Evolutionary conservation across 2,329 filamentous ascomycete genomes (phyloP), one percentile per base, ranked within the genome.

Genomic region (Leptographium galeiforme): DNA sequence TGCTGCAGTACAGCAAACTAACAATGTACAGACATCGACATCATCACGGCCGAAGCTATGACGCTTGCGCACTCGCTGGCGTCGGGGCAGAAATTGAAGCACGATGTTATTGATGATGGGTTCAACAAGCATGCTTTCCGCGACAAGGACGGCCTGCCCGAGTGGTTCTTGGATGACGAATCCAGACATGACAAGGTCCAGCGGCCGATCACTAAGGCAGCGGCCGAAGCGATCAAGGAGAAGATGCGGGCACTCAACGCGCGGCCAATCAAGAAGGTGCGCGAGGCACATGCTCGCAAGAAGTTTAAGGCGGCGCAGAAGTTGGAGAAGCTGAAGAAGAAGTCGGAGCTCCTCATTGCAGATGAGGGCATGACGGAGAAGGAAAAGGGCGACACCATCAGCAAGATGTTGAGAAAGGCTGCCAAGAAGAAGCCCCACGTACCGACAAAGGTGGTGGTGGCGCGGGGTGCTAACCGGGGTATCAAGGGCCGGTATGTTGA

Each of bases 41-140:
- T 98, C 63, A 95, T 97, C 64, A 98, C 93, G n/a, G 93, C 89
- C 6, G 93, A 98, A 73, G 93, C 94, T 58, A 98, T 98, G 93
- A 94, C 91, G 0, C 77, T 98, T 16, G 94, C 93, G 0, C 93
- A 97, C 59, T 81, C 89, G 64, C 83, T 98, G 55, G 93, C 90
- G 4, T 89, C 85, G 0, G 91, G 91, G 46, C 78, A 91, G 65
- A 90, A 85, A 67, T 86, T 84, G 0, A 85, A 80, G 47, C 70
- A 85, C 53, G 88, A 96, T 61, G 72, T 95, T 6, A 72, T 91
- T 47, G 94, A 98, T 63, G 91, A 97, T 57, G 84, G 83, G 43
- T 98, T 93, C 77, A 96, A 95, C 74, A 93, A 89, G 67, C 87
- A 85, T 65, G 81, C 89, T 3, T 90, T 95, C 73, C 88, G 90